phyloP scores from a whole-genome alignment of 2,329 filamentous ascomycete genomes.

The Incumbomyces delicatus region DNA sequence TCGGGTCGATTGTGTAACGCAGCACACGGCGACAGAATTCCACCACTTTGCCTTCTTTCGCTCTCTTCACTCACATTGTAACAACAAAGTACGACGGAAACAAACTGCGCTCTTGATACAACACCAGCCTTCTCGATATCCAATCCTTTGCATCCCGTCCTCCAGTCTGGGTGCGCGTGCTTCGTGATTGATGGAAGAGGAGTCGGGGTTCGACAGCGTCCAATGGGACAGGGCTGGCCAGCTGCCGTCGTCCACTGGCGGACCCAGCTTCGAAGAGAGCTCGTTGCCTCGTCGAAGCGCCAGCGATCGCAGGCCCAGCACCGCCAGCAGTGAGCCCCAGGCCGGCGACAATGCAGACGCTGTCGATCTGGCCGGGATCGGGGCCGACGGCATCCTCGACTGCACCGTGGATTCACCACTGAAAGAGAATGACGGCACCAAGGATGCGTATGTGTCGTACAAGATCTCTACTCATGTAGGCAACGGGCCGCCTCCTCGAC shows the following conservation, averaged over 20 bases:
- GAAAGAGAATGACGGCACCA: constrained; percentile 94
- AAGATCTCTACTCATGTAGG: constrained; percentile 78
- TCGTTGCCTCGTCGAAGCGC: constrained; percentile 24
- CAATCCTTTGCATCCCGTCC: no score
- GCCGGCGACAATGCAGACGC: constrained; percentile 42
- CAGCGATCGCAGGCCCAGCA: constrained; percentile 38
- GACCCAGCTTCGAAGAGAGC: constrained; percentile 25
- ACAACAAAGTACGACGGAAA: no score
- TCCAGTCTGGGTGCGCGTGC: no score
- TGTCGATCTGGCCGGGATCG: constrained; percentile 54
- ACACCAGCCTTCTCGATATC: no score
- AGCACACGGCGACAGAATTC: no score
- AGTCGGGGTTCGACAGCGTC: constrained; percentile 70
- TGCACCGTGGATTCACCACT: constrained; percentile 74
- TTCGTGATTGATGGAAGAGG: constrained; percentile 31
- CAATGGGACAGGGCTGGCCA: constrained; percentile 62
- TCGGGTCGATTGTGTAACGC: no score
- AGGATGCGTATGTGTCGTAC: constrained; percentile 94
- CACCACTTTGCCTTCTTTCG: no score
- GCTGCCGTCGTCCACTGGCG: constrained; percentile 24
- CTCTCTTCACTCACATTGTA: no score
- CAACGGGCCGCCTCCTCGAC: constrained; percentile 13
- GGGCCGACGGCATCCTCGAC: constrained; percentile 64
- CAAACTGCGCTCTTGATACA: no score
- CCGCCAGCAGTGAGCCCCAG: constrained; percentile 36